Conservation (phyloP, 345 rosid species). For the Orychophragmus violaceus region DNA sequence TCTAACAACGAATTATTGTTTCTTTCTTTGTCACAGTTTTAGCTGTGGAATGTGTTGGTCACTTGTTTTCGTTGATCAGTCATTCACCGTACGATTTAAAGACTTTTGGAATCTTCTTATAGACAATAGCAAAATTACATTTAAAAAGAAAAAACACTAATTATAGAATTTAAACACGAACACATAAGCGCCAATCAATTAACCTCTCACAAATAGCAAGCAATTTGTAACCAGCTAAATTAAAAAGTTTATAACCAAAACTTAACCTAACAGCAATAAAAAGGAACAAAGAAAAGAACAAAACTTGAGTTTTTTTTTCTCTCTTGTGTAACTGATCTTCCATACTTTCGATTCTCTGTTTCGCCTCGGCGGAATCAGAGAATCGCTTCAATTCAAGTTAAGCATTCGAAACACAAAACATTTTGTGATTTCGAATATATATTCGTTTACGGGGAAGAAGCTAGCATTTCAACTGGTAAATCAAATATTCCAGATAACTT, state of each 20-base stretch:
- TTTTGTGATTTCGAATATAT: not conserved
- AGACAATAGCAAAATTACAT: not conserved
- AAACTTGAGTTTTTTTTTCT: conserved; percentile 8
- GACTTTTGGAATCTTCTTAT: not conserved
- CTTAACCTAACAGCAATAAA: not conserved
- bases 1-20: not conserved
- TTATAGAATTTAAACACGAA: conserved; percentile 14
- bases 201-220: conserved; percentile 28
- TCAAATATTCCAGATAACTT: not conserved
- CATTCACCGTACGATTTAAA: not conserved
- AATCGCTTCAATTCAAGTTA: conserved; percentile 31
- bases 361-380: conserved; percentile 66
- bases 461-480: conserved; percentile 5
- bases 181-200: conserved; percentile 17
- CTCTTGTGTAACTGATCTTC: conserved; percentile 13
- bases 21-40: not conserved
- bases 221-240: conserved; percentile 4
- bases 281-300: not conserved
- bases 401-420: not conserved
- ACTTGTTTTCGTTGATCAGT: not conserved
- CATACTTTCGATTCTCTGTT: conserved; percentile 55
- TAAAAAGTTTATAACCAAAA: conserved; percentile 7
- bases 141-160: not conserved
- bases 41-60: not conserved
- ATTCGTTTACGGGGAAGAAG: conserved; percentile 10